These are phyloP conservation scores for Striga asiatica DNA, from an alignment of 257 asterid species.

Conservation along the genomic window DNA sequence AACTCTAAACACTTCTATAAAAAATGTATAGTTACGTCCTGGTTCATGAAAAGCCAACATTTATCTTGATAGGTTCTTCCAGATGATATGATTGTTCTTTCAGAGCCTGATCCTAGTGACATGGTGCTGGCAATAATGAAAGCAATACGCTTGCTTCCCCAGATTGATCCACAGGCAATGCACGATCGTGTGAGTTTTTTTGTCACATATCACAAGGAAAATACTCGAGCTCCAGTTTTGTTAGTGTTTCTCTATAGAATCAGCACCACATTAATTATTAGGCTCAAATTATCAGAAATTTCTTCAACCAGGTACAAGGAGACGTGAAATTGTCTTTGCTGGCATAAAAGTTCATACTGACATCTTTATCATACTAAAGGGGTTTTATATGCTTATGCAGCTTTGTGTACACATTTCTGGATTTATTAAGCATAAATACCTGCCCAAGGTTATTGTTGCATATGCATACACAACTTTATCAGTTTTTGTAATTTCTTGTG, in stretches of 20 bases:
- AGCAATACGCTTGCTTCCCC: slow-evolving; percentile 80
- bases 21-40: background rate
- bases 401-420: background rate
- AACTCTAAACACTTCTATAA: slow-evolving; percentile 13
- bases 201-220: background rate
- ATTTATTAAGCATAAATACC: background rate
- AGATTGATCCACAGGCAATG: slow-evolving; percentile 81
- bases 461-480: background rate
- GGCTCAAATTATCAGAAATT: background rate
- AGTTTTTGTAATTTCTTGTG: too few relatives aligned
- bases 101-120: slow-evolving; percentile 81
- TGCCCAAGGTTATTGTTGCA: background rate
- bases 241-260: background rate
- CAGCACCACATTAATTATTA: background rate
- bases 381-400: background rate
- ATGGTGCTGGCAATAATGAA: slow-evolving; percentile 76
- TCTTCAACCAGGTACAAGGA: background rate
- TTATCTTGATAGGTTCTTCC: slow-evolving; percentile 64
- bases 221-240: background rate
- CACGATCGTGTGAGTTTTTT: slow-evolving; percentile 63
- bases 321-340: background rate
- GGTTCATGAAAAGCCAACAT: slow-evolving; percentile 12
- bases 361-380: background rate
- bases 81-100: slow-evolving; percentile 91
- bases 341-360: background rate